Evolutionary conservation across 1,284 basidiomycete genomes (phyloP).

Genomic region (Pisolithus thermaeus): DNA sequence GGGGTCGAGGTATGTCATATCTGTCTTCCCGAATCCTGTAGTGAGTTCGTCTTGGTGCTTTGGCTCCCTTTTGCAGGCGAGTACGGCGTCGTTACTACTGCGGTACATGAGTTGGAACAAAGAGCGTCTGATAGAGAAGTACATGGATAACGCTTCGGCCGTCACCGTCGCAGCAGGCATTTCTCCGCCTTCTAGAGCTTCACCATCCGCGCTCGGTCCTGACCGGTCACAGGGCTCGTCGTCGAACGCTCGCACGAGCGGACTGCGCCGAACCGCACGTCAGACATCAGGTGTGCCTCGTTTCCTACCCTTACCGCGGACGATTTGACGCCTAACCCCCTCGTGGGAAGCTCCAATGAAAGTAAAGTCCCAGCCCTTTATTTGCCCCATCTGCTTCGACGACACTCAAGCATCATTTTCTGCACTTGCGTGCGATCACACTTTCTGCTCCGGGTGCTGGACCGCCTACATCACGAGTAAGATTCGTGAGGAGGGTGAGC

Average conservation of each 20-base stretch:
- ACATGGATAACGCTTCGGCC: slow-evolving; percentile 81
- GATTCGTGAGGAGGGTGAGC: slow-evolving; percentile 87
- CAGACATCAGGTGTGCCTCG: slow-evolving; percentile 24
- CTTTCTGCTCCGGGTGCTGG: slow-evolving; percentile 88
- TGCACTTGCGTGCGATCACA: slow-evolving; percentile 72
- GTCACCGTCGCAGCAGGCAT: slow-evolving; percentile 71
- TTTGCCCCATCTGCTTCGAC: slow-evolving; percentile 90
- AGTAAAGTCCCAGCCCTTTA: slow-evolving; percentile 47
- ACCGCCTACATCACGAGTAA: slow-evolving; percentile 79
- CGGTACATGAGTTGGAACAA: slow-evolving; percentile 93
- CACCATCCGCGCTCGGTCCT: slow-evolving; percentile 28
- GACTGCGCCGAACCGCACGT: slow-evolving; percentile 38
- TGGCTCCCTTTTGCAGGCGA: slow-evolving; percentile 23
- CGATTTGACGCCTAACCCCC: slow-evolving; percentile 2
- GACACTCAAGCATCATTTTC: slow-evolving; percentile 61
- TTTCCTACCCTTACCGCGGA: neutral
- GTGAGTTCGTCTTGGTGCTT: neutral
- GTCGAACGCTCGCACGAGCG: slow-evolving; percentile 18
- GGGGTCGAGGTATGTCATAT: slow-evolving; percentile 70
- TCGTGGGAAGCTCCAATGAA: slow-evolving; percentile 16
- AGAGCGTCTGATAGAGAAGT: slow-evolving; percentile 91
- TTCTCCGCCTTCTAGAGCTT: slow-evolving; percentile 32
- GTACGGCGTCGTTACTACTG: slow-evolving; percentile 73
- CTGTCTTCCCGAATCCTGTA: neutral
- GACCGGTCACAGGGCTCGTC: slow-evolving; percentile 29